Evolutionary conservation across 2,329 filamentous ascomycete genomes (phyloP), one percentile per base, ranked within the genome.

Genomic region (Alternaria hordeiaustralica): DNA sequence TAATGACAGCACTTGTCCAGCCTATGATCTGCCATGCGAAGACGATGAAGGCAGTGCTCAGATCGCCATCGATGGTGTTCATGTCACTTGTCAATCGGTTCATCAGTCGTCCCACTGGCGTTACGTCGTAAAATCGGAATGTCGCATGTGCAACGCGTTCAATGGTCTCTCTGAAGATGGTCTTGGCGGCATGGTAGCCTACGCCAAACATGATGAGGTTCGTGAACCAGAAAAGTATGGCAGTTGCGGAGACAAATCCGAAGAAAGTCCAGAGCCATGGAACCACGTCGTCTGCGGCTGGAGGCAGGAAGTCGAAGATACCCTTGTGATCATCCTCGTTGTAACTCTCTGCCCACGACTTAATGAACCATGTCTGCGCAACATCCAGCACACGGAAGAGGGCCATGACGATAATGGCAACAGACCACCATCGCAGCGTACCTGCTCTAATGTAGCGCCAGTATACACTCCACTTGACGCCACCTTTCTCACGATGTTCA

Each of bases 11-110:
- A 2, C 91, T 87, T 1, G 88, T 66, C 87, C 93, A 95, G 3
- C 88, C 87, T 45, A 97, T 89, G 4, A 86, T 80, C 61, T 89
- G 87, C 79, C 89, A 93, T 1, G 89, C 89, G 11, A 94, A 91
- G 0, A 85, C 80, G 65, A 92, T 89, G 53, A 97, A 88, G 12
- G 93, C 89, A 10, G 84, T 82, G 51, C 92, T 91, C 71, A 97
- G 92, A n/a, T 92, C 90, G 1, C 94, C 94, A 73, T 97, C 94
- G 0, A 97, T 87, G 54, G 93, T 94, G 26, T 92, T 92, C 80
- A 97, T 96, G 73, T 97, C 94, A 2, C 92, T 93, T 0, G 94
- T 97, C 64, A 97, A 85, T 8, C 94, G 88, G 77, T 97, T 97
- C 92, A 97, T 97, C 65, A 97, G 83, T 50, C 94, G 88, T 0